Percentiles rank a stretch among this genome's conserved stretches.
phyloP scores from a whole-genome alignment of 352 stramenopile species.

The Phytophthora pinifolia region DNA sequence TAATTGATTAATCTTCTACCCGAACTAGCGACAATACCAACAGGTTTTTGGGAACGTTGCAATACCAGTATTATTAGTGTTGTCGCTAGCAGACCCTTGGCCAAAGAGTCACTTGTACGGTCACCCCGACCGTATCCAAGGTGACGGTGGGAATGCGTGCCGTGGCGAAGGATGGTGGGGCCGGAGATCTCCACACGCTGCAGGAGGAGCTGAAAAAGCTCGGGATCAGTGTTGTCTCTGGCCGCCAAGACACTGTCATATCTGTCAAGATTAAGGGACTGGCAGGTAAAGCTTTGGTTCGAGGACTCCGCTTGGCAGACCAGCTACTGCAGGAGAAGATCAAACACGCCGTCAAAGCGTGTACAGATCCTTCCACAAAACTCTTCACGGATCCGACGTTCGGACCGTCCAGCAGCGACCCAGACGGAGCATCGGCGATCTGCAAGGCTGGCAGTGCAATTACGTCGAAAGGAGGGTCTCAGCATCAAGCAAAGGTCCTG shows the following conservation, averaged over 20 bases:
- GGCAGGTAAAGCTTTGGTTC: slow-evolving; percentile 55
- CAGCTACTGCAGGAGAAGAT: slow-evolving; percentile 77
- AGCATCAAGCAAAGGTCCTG: slow-evolving; percentile 75
- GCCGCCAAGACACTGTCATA: slow-evolving; percentile 75
- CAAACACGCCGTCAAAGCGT: slow-evolving; percentile 60
- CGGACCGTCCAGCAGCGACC: slow-evolving; percentile 58
- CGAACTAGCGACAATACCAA: too few relatives aligned
- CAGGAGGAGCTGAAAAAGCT: slow-evolving; percentile 85
- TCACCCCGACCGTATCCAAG: slow-evolving; percentile 3
- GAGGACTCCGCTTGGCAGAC: slow-evolving; percentile 60
- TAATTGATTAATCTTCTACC: too few relatives aligned
- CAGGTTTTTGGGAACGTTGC: too few relatives aligned
- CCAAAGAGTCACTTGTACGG: slow-evolving; percentile 13
- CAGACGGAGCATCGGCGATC: slow-evolving; percentile 56
- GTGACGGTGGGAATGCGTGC: slow-evolving; percentile 22
- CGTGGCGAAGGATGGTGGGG: slow-evolving; percentile 4
- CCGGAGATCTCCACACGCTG: slow-evolving; percentile 46
- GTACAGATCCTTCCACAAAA: slow-evolving; percentile 41
- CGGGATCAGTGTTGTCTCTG: slow-evolving; percentile 70
- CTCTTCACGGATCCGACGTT: slow-evolving; percentile 85
- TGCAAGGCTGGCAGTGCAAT: slow-evolving; percentile 57
- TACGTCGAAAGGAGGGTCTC: slow-evolving; percentile 69
- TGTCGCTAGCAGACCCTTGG: too few relatives aligned
- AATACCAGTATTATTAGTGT: too few relatives aligned
- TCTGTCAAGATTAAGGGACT: slow-evolving; percentile 76